Base-by-base conservation (phyloP, 768 basidiomycete genomes). In the Sporobolomyces pararoseus region DNA sequence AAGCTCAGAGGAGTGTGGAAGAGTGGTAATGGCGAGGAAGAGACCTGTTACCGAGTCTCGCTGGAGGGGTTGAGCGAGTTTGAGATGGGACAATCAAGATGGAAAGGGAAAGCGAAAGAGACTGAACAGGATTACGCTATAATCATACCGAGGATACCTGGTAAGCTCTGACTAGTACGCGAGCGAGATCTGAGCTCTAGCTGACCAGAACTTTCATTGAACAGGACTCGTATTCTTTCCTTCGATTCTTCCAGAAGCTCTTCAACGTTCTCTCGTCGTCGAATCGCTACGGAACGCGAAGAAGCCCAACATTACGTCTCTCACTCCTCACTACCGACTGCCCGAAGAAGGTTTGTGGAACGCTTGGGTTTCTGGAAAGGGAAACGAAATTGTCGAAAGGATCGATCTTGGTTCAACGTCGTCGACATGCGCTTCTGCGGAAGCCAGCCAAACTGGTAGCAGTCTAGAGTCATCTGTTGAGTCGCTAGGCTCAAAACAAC, bases 221-320 rank as follows among this genome's bases (percentile, higher is more conserved):
- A 25, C 77, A 94, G 94, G 94, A 25, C 85, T 97, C 32, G 88
- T 97, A 25, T 78, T 96, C 27, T 79, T 99, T 7, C 93, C 95
- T 16, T 82, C 83, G 0, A 92, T 88, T 76, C 76, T 96, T 23
- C 81, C 86, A 2, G 80, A 80, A 0, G 76, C 80, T 23, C 82
- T 86, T 44, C 95, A 98, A 77, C 84, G 86, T 29, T 78, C 83
- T 1, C 84, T 97, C 7, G 83, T 90, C 31, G 80, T 80, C 63
- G 89, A 90, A 85, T 85, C 89, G 29, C 84, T 99, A 10, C 77
- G 82, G 14, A 84, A 88, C 74, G 88, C 93, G 1, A 83, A 83
- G 4, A 79, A 83, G 44, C 90, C 91, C 0, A 96, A 96, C 77
- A 87, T 89, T 64, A 94, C 91, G 0, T 95, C 92, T 74, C 86